Percentiles rank a stretch among this genome's conserved stretches.
phyloP scores from a whole-genome alignment of 768 basidiomycete species.

The Pisolithus microcarpus region DNA sequence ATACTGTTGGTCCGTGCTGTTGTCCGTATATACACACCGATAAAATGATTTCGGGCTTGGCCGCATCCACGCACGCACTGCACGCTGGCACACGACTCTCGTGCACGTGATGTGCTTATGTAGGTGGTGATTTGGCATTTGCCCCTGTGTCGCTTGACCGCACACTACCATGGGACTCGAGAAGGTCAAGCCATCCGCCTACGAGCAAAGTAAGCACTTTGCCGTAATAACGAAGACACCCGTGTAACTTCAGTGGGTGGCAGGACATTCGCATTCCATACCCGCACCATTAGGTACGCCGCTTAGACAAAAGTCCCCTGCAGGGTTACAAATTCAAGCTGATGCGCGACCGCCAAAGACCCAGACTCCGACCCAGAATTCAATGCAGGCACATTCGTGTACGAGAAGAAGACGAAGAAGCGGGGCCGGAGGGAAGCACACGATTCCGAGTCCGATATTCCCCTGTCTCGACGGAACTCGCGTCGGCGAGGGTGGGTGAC shows the following conservation, averaged over 20 bases:
- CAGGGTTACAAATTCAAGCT: background rate
- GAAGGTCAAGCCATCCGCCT: constrained; percentile 2
- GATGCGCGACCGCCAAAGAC: constrained; percentile 12
- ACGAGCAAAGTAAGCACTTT: constrained; percentile 15
- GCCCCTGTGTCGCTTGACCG: background rate
- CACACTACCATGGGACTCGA: background rate
- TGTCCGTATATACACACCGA: constrained; percentile 21
- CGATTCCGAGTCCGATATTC: constrained; percentile 7
- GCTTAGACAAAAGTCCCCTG: background rate
- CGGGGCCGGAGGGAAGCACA: constrained; percentile 11
- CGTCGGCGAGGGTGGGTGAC: constrained; percentile 9
- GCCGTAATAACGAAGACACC: background rate
- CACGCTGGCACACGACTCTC: constrained; percentile 1
- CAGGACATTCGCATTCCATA: constrained; percentile 24
- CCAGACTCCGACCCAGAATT: constrained; percentile 30
- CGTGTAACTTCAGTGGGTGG: background rate
- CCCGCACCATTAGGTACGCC: constrained; percentile 30
- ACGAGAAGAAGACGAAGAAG: constrained; percentile 23
- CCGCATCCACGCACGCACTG: no score
- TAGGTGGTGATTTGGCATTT: no score
- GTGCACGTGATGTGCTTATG: constrained; percentile 10
- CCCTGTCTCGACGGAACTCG: constrained; percentile 9
- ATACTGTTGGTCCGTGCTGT: constrained; percentile 21
- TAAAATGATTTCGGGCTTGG: constrained; percentile 17
- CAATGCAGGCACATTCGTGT: constrained; percentile 22